Evolutionary conservation across 1,139 yeast species (phyloP).

Genomic region (Sugiyamaella paludigena): DNA sequence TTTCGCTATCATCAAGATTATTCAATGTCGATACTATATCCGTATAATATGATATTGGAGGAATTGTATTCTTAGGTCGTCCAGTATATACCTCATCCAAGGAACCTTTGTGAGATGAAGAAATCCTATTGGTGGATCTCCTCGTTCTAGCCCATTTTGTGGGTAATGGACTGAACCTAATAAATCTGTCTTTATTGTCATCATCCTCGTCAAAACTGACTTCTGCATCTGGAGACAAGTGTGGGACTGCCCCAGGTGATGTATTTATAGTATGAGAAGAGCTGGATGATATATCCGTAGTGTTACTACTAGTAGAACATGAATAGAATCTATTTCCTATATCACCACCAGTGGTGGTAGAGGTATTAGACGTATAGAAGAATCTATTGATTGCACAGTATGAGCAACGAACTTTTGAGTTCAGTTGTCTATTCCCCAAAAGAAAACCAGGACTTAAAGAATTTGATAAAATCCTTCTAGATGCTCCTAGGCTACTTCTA

Average conservation of each 20-base stretch:
- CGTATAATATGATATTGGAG: slow-evolving; percentile 13
- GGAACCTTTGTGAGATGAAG: neutral
- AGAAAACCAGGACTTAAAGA: no score
- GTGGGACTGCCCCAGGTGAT: neutral
- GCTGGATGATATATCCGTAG: neutral
- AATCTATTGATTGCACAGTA: no score
- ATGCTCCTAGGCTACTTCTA: slow-evolving; percentile 1
- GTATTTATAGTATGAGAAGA: no score
- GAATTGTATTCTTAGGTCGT: slow-evolving; percentile 13
- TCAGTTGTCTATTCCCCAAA: no score
- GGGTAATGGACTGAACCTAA: slow-evolving; percentile 21
- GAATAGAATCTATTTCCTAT: neutral
- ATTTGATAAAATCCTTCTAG: neutral
- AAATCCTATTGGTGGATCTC: neutral
- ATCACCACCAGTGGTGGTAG: neutral
- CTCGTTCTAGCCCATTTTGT: slow-evolving; percentile 14
- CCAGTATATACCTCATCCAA: slow-evolving; percentile 12
- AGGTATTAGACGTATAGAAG: no score
- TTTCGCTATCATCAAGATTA: no score
- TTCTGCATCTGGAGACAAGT: slow-evolving; percentile 7
- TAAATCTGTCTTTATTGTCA: slow-evolving; percentile 5
- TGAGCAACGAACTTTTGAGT: no score
- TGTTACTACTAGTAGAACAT: no score
- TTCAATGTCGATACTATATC: slow-evolving; percentile 6
- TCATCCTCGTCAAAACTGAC: neutral